Evolutionary conservation across 2,329 filamentous ascomycete species (phyloP).

Genomic region (Fusarium decemcellulare): DNA sequence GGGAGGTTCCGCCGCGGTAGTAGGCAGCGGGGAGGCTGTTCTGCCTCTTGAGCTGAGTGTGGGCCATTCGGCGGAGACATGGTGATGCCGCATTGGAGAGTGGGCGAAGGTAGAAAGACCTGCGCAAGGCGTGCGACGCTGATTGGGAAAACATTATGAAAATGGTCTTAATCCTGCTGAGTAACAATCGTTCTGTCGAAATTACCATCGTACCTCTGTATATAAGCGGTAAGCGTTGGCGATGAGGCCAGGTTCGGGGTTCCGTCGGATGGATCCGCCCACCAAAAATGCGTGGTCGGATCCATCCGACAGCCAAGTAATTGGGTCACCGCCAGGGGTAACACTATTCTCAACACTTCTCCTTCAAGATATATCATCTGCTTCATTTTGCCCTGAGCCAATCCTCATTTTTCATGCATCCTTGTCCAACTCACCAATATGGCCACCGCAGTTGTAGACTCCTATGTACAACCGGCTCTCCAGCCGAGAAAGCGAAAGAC

Average conservation of each 20-base stretch:
- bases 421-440: not conserved
- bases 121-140: not conserved
- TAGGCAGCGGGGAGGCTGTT: slow-evolving; percentile 66
- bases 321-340: not conserved
- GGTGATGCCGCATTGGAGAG: not conserved
- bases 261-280: not conserved
- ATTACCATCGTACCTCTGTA: not conserved
- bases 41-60: slow-evolving; percentile 9
- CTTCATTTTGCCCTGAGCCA: not conserved
- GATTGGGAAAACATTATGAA: not conserved
- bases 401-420: not conserved
- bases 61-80: not conserved
- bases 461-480: not conserved
- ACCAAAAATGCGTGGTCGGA: not conserved
- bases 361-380: not conserved
- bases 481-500: slow-evolving; percentile 14
- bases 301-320: not conserved
- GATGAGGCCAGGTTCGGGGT: not conserved
- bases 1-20: slow-evolving; percentile 75
- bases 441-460: not conserved
- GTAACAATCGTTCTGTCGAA: not conserved
- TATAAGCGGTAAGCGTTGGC: not conserved
- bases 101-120: not conserved
- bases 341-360: not conserved
- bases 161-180: not conserved